These are phyloP conservation scores for Skeletonema grethae DNA, from an alignment of 108 stramenopile species.

Conservation along the genomic window DNA sequence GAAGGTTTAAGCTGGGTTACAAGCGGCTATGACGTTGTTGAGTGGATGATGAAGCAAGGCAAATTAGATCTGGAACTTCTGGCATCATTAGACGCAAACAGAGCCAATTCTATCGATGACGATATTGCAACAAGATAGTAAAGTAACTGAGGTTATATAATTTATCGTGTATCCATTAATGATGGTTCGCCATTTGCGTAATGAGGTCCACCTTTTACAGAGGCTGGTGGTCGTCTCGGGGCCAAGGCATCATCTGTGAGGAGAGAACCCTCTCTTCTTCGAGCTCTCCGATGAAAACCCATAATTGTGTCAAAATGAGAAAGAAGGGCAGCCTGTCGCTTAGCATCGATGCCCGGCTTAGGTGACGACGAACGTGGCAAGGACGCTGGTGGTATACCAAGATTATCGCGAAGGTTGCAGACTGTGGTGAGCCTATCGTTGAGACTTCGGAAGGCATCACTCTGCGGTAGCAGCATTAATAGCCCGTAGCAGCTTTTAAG, in stretches of 20 bases:
- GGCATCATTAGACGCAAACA: slow-evolving; percentile 22
- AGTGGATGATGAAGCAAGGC: slow-evolving; percentile 40
- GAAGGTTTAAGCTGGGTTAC: slow-evolving; percentile 42
- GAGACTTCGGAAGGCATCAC: slow-evolving; percentile 86
- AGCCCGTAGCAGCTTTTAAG: slow-evolving; percentile 95
- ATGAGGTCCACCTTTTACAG: neutral
- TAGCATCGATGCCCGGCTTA: neutral
- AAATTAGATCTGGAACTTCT: slow-evolving; percentile 46
- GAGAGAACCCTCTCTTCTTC: slow-evolving; percentile 36
- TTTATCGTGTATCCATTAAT: neutral
- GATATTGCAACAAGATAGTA: neutral
- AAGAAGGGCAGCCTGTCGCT: slow-evolving; percentile 35
- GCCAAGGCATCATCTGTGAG: slow-evolving; percentile 7
- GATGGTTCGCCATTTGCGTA: neutral
- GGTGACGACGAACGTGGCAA: slow-evolving; percentile 3
- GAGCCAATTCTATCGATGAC: neutral
- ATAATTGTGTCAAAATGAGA: slow-evolving; percentile 44
- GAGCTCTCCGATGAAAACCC: slow-evolving; percentile 45
- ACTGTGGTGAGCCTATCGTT: slow-evolving; percentile 87
- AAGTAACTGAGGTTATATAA: neutral
- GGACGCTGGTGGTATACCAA: slow-evolving; percentile 58
- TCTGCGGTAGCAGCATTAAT: slow-evolving; percentile 94
- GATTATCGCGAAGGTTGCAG: slow-evolving; percentile 86
- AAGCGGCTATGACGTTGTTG: slow-evolving; percentile 39
- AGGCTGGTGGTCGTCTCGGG: neutral